Evolutionary conservation across 75 land plant genomes (phyloP), one percentile per base, ranked within the genome.

Genomic region (Pseudotsuga menziesii): DNA sequence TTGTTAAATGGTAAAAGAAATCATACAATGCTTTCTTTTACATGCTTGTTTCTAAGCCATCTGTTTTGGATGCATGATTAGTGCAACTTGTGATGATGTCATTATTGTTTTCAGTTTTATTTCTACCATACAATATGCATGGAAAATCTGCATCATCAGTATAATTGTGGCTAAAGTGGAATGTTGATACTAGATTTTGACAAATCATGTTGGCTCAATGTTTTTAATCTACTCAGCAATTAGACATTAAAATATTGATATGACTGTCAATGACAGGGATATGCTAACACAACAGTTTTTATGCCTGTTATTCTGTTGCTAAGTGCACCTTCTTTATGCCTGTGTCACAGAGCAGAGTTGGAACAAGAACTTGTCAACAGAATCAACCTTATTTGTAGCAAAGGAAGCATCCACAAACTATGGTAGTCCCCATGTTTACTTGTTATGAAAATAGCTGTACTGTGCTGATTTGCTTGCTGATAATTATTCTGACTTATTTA

Each of bases 311-410:
- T 69, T 3, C 32, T 36, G 44, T 63, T 15, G 19, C 19, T 32
- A 64, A 48, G 35, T 32, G 41, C 69, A 64, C 35, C 19, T 32
- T 48, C 29, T 64, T 64, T 64, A 7, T 39, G 72, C 25, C 16
- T 32, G 41, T 64, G 69, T 5, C 35, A 15, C 20, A 69, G 72
- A 23, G 36, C 72, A 20, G 72, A 39, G 52, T 69, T 69, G 72
- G 72, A 69, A 41, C n/a, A 41, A 69, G 72, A 69, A 44, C 72
- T 69, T 69, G 72, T 22, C 17, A 69, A 32, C 23, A 69, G 72
- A 69, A 69, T 69, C 72, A 69, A 69, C 48, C 20, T 39, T 41
- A n/a, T 41, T 69, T 69, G 72, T 69, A 69, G 52, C 14, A 20
- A 69, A 69, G 72, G 72, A 41, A 69, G 72, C 11, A 69, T 6